Evolutionary conservation across 495 filamentous ascomycete genomes (phyloP).

Genomic region (Delitschia confertaspora): DNA sequence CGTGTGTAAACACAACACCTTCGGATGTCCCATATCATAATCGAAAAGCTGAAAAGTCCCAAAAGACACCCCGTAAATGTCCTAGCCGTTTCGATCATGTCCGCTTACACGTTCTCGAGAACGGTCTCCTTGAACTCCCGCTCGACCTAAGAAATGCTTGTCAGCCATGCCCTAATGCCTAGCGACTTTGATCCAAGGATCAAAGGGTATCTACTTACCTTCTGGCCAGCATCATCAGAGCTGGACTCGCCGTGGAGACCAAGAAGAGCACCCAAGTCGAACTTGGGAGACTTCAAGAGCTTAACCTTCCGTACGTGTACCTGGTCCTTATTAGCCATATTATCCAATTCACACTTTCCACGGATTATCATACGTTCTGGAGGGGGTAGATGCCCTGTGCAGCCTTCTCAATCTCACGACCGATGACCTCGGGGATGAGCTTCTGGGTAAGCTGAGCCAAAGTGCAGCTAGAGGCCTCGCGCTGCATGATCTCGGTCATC

Average conservation of each 20-base stretch:
- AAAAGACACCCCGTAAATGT: too few species aligned
- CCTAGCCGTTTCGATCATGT: constrained; percentile 11
- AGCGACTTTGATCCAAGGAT: background rate
- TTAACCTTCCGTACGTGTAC: constrained; percentile 99
- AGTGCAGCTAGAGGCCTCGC: constrained; percentile 87
- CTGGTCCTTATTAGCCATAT: constrained; percentile 43
- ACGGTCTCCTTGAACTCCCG: constrained; percentile 97
- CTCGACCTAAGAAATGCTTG: constrained; percentile 51
- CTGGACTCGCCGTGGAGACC: constrained; percentile 93
- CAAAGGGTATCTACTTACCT: constrained; percentile 38
- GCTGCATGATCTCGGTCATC: constrained; percentile 98
- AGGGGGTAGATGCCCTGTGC: constrained; percentile 98
- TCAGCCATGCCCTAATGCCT: background rate
- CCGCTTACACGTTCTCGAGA: constrained; percentile 75
- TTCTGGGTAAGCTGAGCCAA: constrained; percentile 92
- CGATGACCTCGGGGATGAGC: constrained; percentile 98
- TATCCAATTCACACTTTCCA: constrained; percentile 1
- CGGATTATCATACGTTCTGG: constrained; percentile 63
- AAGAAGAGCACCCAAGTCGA: constrained; percentile 93
- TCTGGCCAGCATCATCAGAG: constrained; percentile 93
- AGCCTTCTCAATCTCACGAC: constrained; percentile 98
- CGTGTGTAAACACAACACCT: constrained; percentile 28
- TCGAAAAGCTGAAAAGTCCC: constrained; percentile 17
- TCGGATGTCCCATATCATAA: constrained; percentile 26
- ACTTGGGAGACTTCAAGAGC: constrained; percentile 95